phyloP scores from a whole-genome alignment of 441 rosid species.

The Gossypium schwendimanii region DNA sequence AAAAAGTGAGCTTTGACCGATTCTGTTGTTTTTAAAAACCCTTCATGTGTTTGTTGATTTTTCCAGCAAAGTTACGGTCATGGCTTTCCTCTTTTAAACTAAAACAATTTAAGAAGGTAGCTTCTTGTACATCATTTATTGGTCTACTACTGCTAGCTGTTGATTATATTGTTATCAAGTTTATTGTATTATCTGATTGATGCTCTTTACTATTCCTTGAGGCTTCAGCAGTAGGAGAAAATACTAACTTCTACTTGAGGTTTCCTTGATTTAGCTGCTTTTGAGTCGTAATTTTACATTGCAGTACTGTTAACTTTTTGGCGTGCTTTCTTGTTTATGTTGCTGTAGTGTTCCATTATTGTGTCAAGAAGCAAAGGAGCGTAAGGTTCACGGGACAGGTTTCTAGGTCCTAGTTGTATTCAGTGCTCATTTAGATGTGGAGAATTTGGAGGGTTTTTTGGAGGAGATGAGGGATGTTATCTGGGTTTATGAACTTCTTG shows the following conservation, averaged over 20 bases:
- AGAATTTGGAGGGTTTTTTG: conserved; percentile 41
- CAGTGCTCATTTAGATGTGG: conserved; percentile 30
- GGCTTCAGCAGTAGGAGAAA: not conserved
- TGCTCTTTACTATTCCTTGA: not conserved
- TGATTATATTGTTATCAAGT: conserved; percentile 1
- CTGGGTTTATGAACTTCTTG: conserved; percentile 74
- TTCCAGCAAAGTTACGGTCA: conserved; percentile 13
- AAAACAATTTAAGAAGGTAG: conserved; percentile 4
- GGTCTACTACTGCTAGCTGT: conserved; percentile 25
- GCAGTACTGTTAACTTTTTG: conserved; percentile 1
- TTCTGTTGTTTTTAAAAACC: conserved; percentile 12
- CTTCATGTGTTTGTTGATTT: conserved; percentile 18
- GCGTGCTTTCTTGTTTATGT: conserved; percentile 8
- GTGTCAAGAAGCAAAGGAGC: conserved; percentile 20
- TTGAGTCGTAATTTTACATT: not conserved
- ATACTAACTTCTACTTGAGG: not conserved
- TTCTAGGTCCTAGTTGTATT: conserved; percentile 13
- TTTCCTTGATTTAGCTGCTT: conserved; percentile 8
- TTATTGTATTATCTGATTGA: not conserved
- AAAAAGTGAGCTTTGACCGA: conserved; percentile 30
- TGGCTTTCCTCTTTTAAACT: conserved; percentile 12
- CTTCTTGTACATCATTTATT: conserved; percentile 16
- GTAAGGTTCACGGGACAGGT: not conserved
- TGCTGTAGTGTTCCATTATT: conserved; percentile 11
- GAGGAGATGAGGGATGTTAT: conserved; percentile 98